Conservation (phyloP, 345 rosid species). For the Isatis tinctoria region DNA sequence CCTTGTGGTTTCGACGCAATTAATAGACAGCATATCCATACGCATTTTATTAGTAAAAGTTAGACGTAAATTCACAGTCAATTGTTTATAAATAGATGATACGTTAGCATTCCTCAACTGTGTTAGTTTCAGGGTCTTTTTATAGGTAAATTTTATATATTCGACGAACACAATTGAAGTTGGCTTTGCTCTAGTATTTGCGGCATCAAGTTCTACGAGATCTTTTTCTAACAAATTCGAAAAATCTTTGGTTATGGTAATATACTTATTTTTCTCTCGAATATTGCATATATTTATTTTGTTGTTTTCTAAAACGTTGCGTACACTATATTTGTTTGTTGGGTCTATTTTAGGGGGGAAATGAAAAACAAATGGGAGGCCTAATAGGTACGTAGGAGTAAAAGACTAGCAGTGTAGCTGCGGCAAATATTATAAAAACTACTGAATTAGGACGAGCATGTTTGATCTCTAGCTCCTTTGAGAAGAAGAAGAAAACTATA, state of each 20-base stretch:
- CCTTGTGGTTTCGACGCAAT: conserved; percentile 14
- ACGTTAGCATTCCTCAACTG: conserved; percentile 10
- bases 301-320: not conserved
- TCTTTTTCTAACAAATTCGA: not conserved
- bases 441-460: conserved; percentile 31
- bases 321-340: conserved; percentile 8
- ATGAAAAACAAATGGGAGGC: conserved; percentile 3
- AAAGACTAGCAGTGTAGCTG: conserved; percentile 17
- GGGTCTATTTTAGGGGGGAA: conserved; percentile 2
- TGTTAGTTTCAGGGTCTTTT: conserved; percentile 13
- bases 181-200: not conserved
- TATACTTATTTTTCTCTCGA: not conserved
- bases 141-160: not conserved
- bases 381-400: conserved; percentile 15
- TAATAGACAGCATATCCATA: not conserved
- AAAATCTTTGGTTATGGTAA: not conserved
- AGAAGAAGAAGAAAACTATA: not conserved
- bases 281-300: not conserved
- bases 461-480: conserved; percentile 12
- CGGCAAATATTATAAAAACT: conserved; percentile 16
- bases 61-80: conserved; percentile 16
- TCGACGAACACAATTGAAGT: not conserved
- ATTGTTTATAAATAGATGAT: conserved; percentile 4
- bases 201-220: not conserved
- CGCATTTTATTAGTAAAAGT: not conserved